phyloP scores from a whole-genome alignment of 805 yeast genomes.

The Citeromyces matritensis region DNA sequence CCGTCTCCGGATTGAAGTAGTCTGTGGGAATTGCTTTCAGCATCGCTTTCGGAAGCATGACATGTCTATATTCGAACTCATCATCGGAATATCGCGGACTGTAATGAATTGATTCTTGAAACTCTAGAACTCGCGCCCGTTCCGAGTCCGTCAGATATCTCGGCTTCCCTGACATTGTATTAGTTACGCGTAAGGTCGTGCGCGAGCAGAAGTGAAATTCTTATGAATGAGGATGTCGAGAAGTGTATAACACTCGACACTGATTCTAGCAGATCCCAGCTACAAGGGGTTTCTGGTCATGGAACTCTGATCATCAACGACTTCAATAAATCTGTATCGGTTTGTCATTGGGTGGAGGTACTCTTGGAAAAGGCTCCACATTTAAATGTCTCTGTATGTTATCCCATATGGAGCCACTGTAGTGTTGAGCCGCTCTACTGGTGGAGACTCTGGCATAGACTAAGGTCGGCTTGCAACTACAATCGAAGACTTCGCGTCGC shows the following conservation, averaged over 20 bases:
- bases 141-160: slow-evolving; percentile 75
- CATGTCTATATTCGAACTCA: slow-evolving; percentile 87
- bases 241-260: slow-evolving; percentile 4
- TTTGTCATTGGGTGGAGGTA: no score
- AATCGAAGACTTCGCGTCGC: slow-evolving; percentile 50
- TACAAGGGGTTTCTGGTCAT: no score
- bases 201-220: no score
- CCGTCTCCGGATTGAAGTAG: slow-evolving; percentile 86
- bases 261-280: slow-evolving; percentile 7
- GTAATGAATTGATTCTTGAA: slow-evolving; percentile 88
- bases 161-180: background rate
- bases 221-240: background rate
- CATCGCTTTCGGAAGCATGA: slow-evolving; percentile 93
- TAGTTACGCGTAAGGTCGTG: no score
- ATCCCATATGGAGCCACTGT: no score
- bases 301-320: no score
- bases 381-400: no score
- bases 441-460: slow-evolving; percentile 67
- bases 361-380: no score
- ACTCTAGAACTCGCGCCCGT: slow-evolving; percentile 75
- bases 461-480: slow-evolving; percentile 39
- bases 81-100: slow-evolving; percentile 91
- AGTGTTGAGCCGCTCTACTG: slow-evolving; percentile 33
- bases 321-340: no score
- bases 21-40: slow-evolving; percentile 87